Evolutionary conservation across 441 rosid species (phyloP).

Genomic region (Pelargonium cotyledonis): DNA sequence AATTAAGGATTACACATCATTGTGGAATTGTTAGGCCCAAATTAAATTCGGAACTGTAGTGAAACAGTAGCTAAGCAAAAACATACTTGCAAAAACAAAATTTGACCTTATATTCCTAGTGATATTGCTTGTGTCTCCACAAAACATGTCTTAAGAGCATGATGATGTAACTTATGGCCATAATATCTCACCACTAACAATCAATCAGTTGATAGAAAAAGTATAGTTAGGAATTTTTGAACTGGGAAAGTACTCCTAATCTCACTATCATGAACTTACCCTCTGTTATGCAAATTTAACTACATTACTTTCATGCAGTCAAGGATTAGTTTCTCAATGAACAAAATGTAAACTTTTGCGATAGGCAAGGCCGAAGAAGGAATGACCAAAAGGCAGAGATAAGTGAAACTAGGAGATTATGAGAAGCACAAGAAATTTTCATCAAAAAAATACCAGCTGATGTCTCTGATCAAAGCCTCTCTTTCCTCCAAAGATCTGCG

Average conservation of each 20-base stretch:
- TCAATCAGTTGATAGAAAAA: too few relatives aligned
- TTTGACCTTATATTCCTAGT: too few relatives aligned
- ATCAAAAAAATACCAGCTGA: conserved; percentile 56
- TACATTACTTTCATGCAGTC: conserved; percentile 2
- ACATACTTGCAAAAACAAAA: too few relatives aligned
- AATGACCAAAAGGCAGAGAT: not conserved
- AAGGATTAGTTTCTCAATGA: not conserved
- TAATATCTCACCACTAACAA: too few relatives aligned
- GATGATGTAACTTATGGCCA: too few relatives aligned
- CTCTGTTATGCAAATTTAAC: not conserved
- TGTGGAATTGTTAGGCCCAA: too few relatives aligned
- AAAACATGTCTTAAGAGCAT: too few relatives aligned
- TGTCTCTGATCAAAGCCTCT: conserved; percentile 90
- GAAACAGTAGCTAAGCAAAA: too few relatives aligned
- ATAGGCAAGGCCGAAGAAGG: not conserved
- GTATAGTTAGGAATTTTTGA: not conserved
- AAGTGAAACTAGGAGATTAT: not conserved
- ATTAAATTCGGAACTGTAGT: too few relatives aligned
- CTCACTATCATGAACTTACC: not conserved
- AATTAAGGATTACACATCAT: too few relatives aligned
- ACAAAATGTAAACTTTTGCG: not conserved
- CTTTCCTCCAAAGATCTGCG: conserved; percentile 87
- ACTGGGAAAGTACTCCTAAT: not conserved
- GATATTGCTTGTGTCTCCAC: too few relatives aligned
- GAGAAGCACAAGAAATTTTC: not conserved